Base-by-base conservation (phyloP, 1,139 yeast species). In the Kodamaea plutei region DNA sequence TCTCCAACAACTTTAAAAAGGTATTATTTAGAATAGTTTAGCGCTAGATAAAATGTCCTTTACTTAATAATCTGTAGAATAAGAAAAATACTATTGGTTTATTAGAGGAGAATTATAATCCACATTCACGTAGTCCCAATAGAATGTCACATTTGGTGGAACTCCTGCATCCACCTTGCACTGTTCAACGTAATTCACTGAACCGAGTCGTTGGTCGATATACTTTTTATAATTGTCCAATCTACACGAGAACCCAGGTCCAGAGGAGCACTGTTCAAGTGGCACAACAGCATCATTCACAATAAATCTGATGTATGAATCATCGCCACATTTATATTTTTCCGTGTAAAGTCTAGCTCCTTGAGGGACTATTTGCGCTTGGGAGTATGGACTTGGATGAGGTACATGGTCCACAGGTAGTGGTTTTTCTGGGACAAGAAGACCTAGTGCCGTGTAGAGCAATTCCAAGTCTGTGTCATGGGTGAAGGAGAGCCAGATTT, bases 171-270 rank as follows among this genome's bases (percentile, higher is more conserved):
- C 26, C 16, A 44, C 35, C 17, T 43, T 30, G 36, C 59, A 55
- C 26, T 44, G 47, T 15, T 40, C 30, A 16, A 34, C 37, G 31
- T 35, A 48, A 34, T 45, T 38, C 19, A 37, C 36, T 11, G 43
- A 46, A 9, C 34, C 39, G 28, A 54, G 33, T 36, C 54, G 44
- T 11, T 35, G 29, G 13, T 39, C 31, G 20, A 56, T 35, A 35
- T 50, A 52, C 6, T 36, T 22, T 33, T 49, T 46, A 35, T 39
- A 55, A 20, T 52, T 50, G 4, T 37, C 29, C 26, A 58, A 38
- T 29, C 46, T 37, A 33, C 64, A 59, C 3, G 62, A 51, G 37
- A 57, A 59, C 6, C 64, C 64, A 2, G 64, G 64, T 1, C 64
- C 64, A 26, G 43, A 37, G 17, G 54, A 44, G 31, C 60, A 54